Percentiles rank a stretch among this genome's conserved stretches.
Evolutionary conservation across 1,139 yeast species (phyloP).

Genomic region (Kodamaea derodonti): DNA sequence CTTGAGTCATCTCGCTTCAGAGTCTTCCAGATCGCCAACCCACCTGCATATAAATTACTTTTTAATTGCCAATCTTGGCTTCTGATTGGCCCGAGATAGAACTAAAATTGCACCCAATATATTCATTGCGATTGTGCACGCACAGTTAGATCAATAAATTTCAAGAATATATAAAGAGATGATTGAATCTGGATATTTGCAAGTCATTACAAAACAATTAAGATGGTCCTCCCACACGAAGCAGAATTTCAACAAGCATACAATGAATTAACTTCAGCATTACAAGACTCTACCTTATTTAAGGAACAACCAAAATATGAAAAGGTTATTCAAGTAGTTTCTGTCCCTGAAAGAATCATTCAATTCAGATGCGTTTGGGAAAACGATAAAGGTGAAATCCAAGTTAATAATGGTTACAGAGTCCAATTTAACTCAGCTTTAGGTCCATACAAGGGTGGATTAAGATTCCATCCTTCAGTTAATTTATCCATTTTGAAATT

Average conservation of each 20-base stretch:
- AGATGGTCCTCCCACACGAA: conserved; percentile 65
- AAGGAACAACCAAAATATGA: conserved; percentile 85
- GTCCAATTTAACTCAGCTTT: conserved; percentile 97
- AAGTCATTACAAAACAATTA: too few relatives aligned
- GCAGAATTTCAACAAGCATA: conserved; percentile 99
- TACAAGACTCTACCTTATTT: conserved; percentile 89
- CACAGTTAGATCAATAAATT: too few relatives aligned
- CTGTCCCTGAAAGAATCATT: conserved; percentile 92
- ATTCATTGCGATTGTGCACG: neutral
- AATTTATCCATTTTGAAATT: conserved; percentile 92
- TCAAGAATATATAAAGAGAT: too few relatives aligned
- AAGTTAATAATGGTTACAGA: conserved; percentile 96
- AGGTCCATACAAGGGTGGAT: conserved; percentile 99
- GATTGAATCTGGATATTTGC: too few relatives aligned
- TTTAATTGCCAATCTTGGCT: neutral
- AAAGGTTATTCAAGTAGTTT: conserved; percentile 84
- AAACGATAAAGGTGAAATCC: conserved; percentile 86
- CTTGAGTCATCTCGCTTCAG: neutral
- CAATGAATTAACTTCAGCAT: conserved; percentile 84
- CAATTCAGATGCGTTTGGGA: conserved; percentile 99
- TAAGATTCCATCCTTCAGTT: conserved; percentile 96
- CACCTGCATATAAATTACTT: neutral
- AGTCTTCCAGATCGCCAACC: neutral
- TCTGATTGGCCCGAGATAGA: neutral
- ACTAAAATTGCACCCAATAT: neutral